Conservation (phyloP, 352 stramenopile species). For the Phytophthora sansomeana region DNA sequence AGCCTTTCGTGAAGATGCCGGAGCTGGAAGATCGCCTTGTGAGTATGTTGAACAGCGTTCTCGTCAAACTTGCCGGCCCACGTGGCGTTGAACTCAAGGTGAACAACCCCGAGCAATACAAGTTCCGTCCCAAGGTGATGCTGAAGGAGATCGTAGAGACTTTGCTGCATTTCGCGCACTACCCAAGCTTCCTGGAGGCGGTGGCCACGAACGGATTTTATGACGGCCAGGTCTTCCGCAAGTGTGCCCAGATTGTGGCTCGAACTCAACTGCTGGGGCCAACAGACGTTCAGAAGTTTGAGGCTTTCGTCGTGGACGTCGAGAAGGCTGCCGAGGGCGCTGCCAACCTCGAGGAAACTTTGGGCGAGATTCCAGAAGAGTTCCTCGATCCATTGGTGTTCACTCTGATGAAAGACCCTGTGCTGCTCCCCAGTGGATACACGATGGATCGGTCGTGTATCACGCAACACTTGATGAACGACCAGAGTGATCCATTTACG, state of each 20-base stretch:
- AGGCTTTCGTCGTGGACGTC: slow-evolving; percentile 66
- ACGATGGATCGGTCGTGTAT: slow-evolving; percentile 96
- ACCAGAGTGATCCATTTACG: slow-evolving; percentile 98
- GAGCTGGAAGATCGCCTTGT: slow-evolving; percentile 96
- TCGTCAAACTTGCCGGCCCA: slow-evolving; percentile 95
- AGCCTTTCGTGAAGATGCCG: slow-evolving; percentile 93
- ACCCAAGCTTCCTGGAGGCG: slow-evolving; percentile 91
- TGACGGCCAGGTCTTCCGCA: slow-evolving; percentile 75
- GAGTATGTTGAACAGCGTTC: slow-evolving; percentile 96
- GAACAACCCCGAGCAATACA: slow-evolving; percentile 98
- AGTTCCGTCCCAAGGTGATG: slow-evolving; percentile 98
- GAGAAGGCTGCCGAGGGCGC: slow-evolving; percentile 53
- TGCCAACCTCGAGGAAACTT: slow-evolving; percentile 74
- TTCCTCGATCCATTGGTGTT: slow-evolving; percentile 96
- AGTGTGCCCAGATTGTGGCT: slow-evolving; percentile 72
- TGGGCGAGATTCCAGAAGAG: slow-evolving; percentile 95
- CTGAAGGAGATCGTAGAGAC: slow-evolving; percentile 96
- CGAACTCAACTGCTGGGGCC: slow-evolving; percentile 70
- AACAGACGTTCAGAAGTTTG: slow-evolving; percentile 55
- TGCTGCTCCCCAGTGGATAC: slow-evolving; percentile 92
- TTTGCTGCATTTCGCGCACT: slow-evolving; percentile 94
- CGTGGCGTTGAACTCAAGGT: slow-evolving; percentile 96
- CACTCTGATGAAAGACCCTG: slow-evolving; percentile 97
- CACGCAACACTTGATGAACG: slow-evolving; percentile 96
- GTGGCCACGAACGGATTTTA: slow-evolving; percentile 93